These are phyloP conservation scores for Magnaporthiopsis poae DNA, from an alignment of 2,329 filamentous ascomycete genomes.

Conservation along the genomic window DNA sequence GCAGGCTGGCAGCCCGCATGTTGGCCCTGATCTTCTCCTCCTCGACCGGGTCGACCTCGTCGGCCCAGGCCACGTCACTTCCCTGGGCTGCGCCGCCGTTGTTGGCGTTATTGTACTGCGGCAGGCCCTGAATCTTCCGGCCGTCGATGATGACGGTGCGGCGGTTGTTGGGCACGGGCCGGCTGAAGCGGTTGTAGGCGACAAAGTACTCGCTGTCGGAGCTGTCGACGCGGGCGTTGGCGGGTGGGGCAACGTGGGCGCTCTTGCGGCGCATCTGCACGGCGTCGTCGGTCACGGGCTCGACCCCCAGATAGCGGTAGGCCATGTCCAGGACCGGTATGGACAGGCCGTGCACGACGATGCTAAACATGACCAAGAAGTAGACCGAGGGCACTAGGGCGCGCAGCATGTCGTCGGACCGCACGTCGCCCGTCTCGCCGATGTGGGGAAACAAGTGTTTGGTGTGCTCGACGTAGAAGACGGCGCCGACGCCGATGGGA, in stretches of 20 bases:
- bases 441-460: conserved; percentile 30
- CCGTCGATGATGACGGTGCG: conserved; percentile 6
- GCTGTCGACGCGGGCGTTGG: conserved; percentile 27
- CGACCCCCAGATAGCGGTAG: conserved; percentile 29
- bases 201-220: conserved; percentile 29
- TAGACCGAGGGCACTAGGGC: conserved; percentile 31
- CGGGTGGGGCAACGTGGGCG: conserved; percentile 25
- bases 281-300: conserved; percentile 33
- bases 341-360: conserved; percentile 37
- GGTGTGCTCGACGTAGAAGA: conserved; percentile 72
- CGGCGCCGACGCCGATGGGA: conserved; percentile 83
- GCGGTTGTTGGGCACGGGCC: conserved; percentile 20
- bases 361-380: conserved; percentile 32
- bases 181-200: conserved; percentile 39
- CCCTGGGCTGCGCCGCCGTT: background rate
- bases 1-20: conserved; percentile 3
- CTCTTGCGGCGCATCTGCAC: conserved; percentile 29
- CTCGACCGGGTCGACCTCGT: conserved; percentile 5
- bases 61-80: background rate
- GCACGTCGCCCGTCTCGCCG: conserved; percentile 24
- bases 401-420: conserved; percentile 24
- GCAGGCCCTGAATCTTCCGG: conserved; percentile 13
- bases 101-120: background rate
- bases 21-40: conserved; percentile 3
- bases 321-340: conserved; percentile 33